A percentile compares a stretch with the other conserved stretches of the same genome.
Conservation (phyloP, 2,329 filamentous ascomycete genomes). For the Raffaelea arxii region DNA sequence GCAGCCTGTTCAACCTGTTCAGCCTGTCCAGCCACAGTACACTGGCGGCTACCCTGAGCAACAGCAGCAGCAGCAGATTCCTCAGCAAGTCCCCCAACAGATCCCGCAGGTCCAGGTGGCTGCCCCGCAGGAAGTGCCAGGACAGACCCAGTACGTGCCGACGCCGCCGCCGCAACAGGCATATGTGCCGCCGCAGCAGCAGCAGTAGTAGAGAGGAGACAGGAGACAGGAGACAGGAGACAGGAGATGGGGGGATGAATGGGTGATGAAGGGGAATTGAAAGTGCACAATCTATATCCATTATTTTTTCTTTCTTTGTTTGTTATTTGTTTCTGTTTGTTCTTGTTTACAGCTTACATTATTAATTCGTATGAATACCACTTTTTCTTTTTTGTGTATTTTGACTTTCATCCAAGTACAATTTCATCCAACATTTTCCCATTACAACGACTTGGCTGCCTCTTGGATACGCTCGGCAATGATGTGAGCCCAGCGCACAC, state of each 20-base stretch:
- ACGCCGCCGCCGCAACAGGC: neutral
- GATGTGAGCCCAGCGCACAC: constrained; percentile 48
- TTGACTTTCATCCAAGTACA: neutral
- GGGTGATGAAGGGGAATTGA: too few species aligned
- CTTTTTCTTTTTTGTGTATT: too few species aligned
- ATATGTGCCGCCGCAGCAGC: neutral
- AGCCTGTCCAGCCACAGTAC: constrained; percentile 1
- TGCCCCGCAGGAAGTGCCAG: neutral
- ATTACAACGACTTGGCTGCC: constrained; percentile 30
- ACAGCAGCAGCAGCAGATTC: neutral
- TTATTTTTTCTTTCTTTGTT: too few species aligned
- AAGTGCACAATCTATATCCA: too few species aligned
- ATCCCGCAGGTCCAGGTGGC: constrained; percentile 1
- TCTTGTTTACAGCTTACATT: neutral
- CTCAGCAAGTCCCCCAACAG: neutral
- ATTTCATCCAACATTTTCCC: neutral
- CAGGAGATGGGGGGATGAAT: too few species aligned
- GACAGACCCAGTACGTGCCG: constrained; percentile 1
- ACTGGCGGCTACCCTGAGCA: neutral
- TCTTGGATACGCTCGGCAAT: constrained; percentile 40
- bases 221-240: too few species aligned
- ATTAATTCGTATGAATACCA: neutral
- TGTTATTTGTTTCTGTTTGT: neutral
- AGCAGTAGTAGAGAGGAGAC: neutral
- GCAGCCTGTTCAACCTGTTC: constrained; percentile 1